These are phyloP conservation scores for Phytophthora hybrid DNA, from an alignment of 352 stramenopile genomes.

Conservation along the genomic window DNA sequence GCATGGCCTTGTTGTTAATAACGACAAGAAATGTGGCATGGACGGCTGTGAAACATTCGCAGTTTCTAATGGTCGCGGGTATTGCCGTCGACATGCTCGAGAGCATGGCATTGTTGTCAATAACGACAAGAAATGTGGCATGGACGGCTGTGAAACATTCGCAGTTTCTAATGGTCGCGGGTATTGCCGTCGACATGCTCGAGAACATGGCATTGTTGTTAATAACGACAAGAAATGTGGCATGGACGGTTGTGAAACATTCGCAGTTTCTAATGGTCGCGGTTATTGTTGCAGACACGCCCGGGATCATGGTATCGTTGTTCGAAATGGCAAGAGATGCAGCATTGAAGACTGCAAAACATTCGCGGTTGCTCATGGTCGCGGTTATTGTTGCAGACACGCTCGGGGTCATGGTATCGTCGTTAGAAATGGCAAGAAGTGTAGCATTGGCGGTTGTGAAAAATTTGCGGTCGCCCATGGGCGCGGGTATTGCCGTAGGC, in stretches of 20 bases:
- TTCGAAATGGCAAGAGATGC: not conserved
- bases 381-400: not conserved
- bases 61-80: not conserved
- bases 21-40: not conserved
- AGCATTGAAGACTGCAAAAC: not conserved
- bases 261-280: not conserved
- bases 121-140: not conserved
- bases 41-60: not conserved
- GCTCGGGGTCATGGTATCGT: not conserved
- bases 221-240: not conserved
- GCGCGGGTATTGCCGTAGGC: not conserved
- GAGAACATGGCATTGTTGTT: not conserved
- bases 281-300: not conserved
- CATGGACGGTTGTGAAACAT: not conserved
- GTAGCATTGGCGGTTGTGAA: not conserved
- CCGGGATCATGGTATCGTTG: not conserved
- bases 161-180: not conserved
- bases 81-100: too few relatives aligned
- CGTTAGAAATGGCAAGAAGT: not conserved
- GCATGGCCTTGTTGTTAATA: not conserved
- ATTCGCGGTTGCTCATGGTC: not conserved
- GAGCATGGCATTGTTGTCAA: not conserved
- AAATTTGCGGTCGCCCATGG: not conserved
- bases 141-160: not conserved
- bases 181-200: not conserved